Base-by-base conservation (phyloP, 2,329 filamentous ascomycete genomes). In the Emergomyces orientalis region DNA sequence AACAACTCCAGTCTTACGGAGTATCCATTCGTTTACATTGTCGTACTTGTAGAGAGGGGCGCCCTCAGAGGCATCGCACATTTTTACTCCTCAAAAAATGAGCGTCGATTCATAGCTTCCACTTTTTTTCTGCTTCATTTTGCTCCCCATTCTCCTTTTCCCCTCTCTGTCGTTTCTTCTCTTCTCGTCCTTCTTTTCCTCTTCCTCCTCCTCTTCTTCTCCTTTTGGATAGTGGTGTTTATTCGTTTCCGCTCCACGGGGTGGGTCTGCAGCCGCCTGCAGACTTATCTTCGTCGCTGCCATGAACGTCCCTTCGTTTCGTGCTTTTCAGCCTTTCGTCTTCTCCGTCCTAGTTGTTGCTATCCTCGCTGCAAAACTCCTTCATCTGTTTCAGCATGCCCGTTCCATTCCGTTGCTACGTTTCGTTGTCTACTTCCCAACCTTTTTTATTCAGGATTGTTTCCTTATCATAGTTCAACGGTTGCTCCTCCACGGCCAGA, bases 361-460 rank as follows among this genome's bases (percentile, higher is more conserved):
- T 14, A 58, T 71, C 17, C 51, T 69, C 32, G 64, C 69, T 14
- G 68, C 72, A 11, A 73, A 73, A 62, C 59, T 65, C 9, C 63
- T 72, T 11, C 69, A 72, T 67, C 58, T 73, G 2, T 63, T 69
- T 22, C 70, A 68, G 41, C 71, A 73, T 67, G 65, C 57, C 8
- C 54, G 63, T 39, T 70, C 68, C 1, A 64, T 73, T 52, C 65
- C 67, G 25, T 51, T 37, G 6, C 30, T 63, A 19, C 62, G 61
- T 37, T 68, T 73, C 41, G 63, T 69, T 13, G 59, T 73, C 14
- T 73, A 71, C 39, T 67, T 73, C n/a, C 69, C 69, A 7, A 72
- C 72, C 2, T 70, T 74, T 43, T 73, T 73, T 62, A 63, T 72
- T 2, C 63, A 69, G 14, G 72, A 74, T 64, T 60, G 59, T 2